Conservation (phyloP, 768 basidiomycete species). For the Suillus subalutaceus region DNA sequence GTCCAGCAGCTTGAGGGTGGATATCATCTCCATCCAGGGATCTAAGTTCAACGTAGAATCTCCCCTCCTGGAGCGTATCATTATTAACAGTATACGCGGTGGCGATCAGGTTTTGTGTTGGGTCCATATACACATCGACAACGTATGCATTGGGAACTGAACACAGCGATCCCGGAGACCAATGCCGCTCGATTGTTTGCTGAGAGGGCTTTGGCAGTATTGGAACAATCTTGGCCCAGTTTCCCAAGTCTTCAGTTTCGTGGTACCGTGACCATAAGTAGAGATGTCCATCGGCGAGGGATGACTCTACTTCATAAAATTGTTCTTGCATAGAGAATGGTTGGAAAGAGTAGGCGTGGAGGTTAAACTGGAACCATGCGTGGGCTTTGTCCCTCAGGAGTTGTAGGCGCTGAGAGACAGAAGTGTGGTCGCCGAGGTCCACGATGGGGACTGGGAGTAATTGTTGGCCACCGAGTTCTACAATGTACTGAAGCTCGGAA, state of each 20-base stretch:
- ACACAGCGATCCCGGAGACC: background rate
- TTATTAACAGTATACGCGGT: background rate
- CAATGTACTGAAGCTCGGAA: slow-evolving; percentile 1
- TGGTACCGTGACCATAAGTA: background rate
- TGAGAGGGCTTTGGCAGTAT: background rate
- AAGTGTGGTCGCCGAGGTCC: background rate
- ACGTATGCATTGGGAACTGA: background rate
- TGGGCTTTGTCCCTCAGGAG: background rate
- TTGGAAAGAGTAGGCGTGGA: background rate
- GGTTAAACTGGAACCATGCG: slow-evolving; percentile 3
- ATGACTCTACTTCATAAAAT: too few relatives aligned
- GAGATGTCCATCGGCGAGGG: slow-evolving; percentile 4
- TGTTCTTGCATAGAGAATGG: background rate
- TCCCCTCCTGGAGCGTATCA: background rate
- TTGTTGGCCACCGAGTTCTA: slow-evolving; percentile 6
- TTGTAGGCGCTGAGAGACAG: background rate
- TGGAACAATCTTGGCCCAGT: background rate
- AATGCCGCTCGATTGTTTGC: background rate
- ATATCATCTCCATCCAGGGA: background rate
- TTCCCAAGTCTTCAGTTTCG: background rate
- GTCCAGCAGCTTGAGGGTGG: background rate
- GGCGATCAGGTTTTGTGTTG: background rate
- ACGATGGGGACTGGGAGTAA: background rate
- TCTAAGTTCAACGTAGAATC: background rate
- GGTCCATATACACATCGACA: background rate